Base-by-base conservation (phyloP, 306 rosid species). In the Dalbergia oliveri region DNA sequence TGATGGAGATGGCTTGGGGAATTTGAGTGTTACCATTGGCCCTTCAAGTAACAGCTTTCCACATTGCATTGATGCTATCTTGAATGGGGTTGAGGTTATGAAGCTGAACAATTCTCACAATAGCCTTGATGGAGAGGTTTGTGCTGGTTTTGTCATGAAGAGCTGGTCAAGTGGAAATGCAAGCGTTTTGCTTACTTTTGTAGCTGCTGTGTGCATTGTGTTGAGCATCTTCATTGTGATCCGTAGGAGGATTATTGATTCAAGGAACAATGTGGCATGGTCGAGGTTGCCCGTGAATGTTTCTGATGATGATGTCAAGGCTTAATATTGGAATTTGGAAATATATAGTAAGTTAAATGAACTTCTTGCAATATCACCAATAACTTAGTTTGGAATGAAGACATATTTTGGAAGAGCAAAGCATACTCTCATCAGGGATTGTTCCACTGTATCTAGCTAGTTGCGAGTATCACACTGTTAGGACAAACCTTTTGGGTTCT, bases 41-140 rank as follows among this genome's bases (percentile, higher is more conserved):
- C 97, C 91, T 34, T 91, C 97, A 0, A 84, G 72, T 33, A 64
- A 2, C 26, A 93, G 98, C 63, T 11, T 88, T 39, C 62, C 93
- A 0, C 69, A 89, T 59, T 89, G 33, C 2, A 41, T 84, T 57
- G 90, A 84, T 69, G 90, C 69, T 57, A 84, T 87, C 23, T 70
- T 84, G 72, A 84, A 87, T 50, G 90, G 80, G 18, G 60, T 87
- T 50, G 90, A 87, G 82, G 67, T 84, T 34, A 78, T 87, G 88
- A 87, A 78, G 61, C 33, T 87, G 84, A 87, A 78, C 59, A 84
- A 87, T 73, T 69, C 82, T 57, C 26, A 64, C 37, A 50, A 13
- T 41, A 87, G 88, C 58, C 86, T 84, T 84, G 90, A 87, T 81
- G 90, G 88, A 56, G 77, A 81, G 19, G 82, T 57, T 78, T 84